phyloP scores from a whole-genome alignment of 352 stramenopile genomes.

The Globisporangium spiculum region DNA sequence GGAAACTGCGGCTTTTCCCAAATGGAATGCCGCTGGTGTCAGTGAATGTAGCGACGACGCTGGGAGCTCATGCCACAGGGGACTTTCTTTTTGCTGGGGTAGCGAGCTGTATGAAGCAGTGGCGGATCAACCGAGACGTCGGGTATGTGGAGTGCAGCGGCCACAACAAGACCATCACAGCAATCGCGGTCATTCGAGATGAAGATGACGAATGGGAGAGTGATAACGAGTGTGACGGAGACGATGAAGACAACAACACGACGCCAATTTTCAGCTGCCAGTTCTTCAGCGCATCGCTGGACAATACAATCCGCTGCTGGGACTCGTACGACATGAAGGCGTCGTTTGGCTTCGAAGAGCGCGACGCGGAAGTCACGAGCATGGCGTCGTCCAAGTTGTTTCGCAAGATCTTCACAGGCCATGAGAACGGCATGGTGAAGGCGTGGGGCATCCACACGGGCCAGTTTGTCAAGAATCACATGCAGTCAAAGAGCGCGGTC shows the following conservation, averaged over 20 bases:
- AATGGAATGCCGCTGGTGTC: constrained; percentile 18
- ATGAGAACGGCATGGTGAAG: constrained; percentile 55
- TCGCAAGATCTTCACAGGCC: constrained; percentile 57
- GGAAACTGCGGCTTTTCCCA: constrained; percentile 30
- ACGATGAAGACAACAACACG: constrained; percentile 15
- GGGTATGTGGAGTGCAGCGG: constrained; percentile 54
- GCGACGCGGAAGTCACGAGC: constrained; percentile 58
- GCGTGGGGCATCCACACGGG: constrained; percentile 64
- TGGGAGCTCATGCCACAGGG: neutral
- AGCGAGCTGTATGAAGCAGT: constrained; percentile 52
- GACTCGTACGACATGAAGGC: constrained; percentile 66
- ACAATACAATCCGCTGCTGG: constrained; percentile 77
- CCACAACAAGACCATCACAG: constrained; percentile 49
- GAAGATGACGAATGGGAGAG: constrained; percentile 21
- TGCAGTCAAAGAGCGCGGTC: constrained; percentile 34
- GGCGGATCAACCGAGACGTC: constrained; percentile 54
- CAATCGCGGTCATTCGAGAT: constrained; percentile 34
- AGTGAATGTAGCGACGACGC: constrained; percentile 1
- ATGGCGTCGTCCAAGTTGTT: constrained; percentile 49
- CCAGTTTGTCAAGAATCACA: constrained; percentile 28
- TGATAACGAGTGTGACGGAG: neutral
- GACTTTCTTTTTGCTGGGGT: constrained; percentile 51
- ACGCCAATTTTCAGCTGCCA: constrained; percentile 23
- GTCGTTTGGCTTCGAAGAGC: constrained; percentile 65
- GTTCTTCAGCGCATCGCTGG: constrained; percentile 67